These are phyloP conservation scores for Amoebophrya sp. DNA, from an alignment of 169 alveolate species.

Conservation along the genomic window DNA sequence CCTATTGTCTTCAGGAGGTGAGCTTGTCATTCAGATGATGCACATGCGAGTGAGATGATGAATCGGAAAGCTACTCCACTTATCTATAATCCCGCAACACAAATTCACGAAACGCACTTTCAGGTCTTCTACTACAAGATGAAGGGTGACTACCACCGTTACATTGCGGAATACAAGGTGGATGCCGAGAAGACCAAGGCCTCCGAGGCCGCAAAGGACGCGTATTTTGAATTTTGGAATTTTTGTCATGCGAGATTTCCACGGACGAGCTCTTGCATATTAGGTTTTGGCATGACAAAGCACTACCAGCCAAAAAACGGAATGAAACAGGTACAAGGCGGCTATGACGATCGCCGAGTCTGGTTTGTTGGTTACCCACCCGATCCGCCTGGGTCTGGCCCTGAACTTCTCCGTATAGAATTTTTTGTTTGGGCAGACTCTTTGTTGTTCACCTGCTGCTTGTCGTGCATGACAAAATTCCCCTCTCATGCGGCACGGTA, in stretches of 20 bases:
- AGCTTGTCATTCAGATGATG: not conserved
- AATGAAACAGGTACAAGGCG: constrained; percentile 74
- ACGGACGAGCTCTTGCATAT: no score
- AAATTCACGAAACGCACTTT: not conserved
- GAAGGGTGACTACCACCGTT: constrained; percentile 99
- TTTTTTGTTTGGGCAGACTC: not conserved
- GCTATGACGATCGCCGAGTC: constrained; percentile 92
- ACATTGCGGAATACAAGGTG: constrained; percentile 87
- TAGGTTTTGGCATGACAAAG: no score
- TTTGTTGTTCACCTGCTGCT: no score
- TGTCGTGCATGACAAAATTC: no score
- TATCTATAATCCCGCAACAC: not conserved
- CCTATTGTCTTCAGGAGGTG: not conserved
- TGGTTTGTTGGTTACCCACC: constrained; percentile 90
- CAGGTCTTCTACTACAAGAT: constrained; percentile 95
- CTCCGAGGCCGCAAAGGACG: constrained; percentile 89
- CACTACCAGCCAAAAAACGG: no score
- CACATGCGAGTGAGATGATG: not conserved
- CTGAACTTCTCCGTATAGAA: constrained; percentile 81
- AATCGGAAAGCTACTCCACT: not conserved
- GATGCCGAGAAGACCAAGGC: constrained; percentile 89
- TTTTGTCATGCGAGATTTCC: no score
- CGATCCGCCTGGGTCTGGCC: constrained; percentile 94
- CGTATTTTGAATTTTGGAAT: no score
- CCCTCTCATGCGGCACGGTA: no score